phyloP scores from a whole-genome alignment of 2,329 filamentous ascomycete species.

The Plenodomus lindquistii region DNA sequence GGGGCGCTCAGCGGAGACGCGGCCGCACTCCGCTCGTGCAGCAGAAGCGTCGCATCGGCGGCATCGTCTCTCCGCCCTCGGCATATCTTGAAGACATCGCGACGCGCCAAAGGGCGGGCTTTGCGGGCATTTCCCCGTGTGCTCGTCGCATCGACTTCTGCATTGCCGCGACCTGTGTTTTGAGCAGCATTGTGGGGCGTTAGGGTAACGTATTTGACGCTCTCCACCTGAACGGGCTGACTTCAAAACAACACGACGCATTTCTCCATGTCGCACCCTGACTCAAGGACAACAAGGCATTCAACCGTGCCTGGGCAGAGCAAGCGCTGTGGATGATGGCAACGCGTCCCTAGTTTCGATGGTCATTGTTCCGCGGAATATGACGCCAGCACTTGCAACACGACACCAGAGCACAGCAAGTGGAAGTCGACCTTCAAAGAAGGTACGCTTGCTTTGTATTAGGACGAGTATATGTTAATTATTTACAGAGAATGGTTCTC shows the following conservation, averaged over 20 bases:
- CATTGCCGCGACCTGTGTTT: background rate
- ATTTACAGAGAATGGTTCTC: background rate
- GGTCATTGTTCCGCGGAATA: too few relatives aligned
- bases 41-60: constrained; percentile 10
- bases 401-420: too few relatives aligned
- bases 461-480: too few relatives aligned
- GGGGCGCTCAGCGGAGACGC: constrained; percentile 10
- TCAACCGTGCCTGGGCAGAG: background rate
- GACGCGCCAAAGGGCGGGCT: constrained; percentile 10
- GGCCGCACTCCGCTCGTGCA: constrained; percentile 25
- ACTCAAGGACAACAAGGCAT: background rate
- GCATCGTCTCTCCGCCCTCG: constrained; percentile 10
- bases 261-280: background rate
- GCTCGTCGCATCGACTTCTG: constrained; percentile 4
- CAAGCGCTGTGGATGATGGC: background rate
- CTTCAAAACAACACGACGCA: background rate
- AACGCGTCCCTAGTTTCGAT: background rate
- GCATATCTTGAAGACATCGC: constrained; percentile 4
- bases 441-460: too few relatives aligned
- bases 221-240: too few relatives aligned
- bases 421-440: too few relatives aligned
- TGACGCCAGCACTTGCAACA: too few relatives aligned
- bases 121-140: constrained; percentile 8
- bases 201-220: too few relatives aligned
- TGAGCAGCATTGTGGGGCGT: background rate